A percentile compares a stretch with the other conserved stretches of the same genome.
Evolutionary conservation across 2,329 filamentous ascomycete genomes (phyloP).

Genomic region (Dactylella cylindrospora): DNA sequence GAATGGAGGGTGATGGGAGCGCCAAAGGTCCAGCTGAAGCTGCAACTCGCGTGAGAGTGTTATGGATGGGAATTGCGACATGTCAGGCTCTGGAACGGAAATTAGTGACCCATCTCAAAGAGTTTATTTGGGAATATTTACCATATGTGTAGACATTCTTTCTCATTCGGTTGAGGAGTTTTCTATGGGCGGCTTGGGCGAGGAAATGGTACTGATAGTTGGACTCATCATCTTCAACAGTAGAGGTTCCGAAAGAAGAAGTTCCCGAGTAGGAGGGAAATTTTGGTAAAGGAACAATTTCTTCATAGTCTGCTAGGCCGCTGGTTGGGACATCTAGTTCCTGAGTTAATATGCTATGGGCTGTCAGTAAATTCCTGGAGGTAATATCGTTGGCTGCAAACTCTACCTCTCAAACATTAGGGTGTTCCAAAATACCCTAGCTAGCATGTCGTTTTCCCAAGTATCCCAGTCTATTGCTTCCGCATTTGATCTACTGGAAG

Average conservation of each 20-base stretch:
- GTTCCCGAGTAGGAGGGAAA: conserved; percentile 55
- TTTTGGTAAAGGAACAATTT: conserved; percentile 59
- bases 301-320: conserved; percentile 58
- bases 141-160: conserved; percentile 58
- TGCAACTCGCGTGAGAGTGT: conserved; percentile 58
- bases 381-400: background rate
- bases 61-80: conserved; percentile 52
- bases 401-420: conserved; percentile 60
- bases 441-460: conserved; percentile 62
- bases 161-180: conserved; percentile 59
- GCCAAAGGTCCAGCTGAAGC: conserved; percentile 62
- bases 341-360: conserved; percentile 57
- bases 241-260: conserved; percentile 24
- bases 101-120: conserved; percentile 4
- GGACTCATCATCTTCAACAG: conserved; percentile 57
- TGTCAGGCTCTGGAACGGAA: conserved; percentile 49
- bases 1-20: conserved; percentile 56
- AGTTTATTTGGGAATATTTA: conserved; percentile 30
- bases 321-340: conserved; percentile 59
- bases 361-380: background rate
- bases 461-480: conserved; percentile 56
- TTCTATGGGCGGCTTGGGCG: conserved; percentile 60
- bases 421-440: conserved; percentile 60
- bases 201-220: conserved; percentile 63
- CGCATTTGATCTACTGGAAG: conserved; percentile 41